A percentile compares a stretch with the other conserved stretches of the same genome.
phyloP scores from a whole-genome alignment of 495 filamentous ascomycete species.

The Thozetella sp. region DNA sequence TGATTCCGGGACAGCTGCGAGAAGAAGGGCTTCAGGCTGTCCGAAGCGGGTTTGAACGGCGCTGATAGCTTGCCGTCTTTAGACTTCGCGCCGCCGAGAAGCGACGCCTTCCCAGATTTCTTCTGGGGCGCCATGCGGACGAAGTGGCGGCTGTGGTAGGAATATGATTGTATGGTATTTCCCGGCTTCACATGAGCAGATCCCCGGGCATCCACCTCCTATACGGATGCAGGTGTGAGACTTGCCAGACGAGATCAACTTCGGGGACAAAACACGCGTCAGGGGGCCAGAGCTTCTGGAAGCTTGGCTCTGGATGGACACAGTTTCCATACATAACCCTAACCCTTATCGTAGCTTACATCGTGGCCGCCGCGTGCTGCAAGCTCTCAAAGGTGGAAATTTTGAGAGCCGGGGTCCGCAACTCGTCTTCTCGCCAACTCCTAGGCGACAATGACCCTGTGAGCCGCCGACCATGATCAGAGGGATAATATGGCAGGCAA shows the following conservation, averaged over 20 bases:
- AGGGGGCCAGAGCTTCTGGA: not conserved
- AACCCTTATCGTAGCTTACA: slow-evolving; percentile 11
- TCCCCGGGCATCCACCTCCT: no score
- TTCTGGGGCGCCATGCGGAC: slow-evolving; percentile 21
- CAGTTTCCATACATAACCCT: slow-evolving; percentile 7
- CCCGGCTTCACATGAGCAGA: not conserved
- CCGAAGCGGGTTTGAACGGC: slow-evolving; percentile 66
- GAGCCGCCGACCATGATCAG: slow-evolving; percentile 25
- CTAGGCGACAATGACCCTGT: not conserved
- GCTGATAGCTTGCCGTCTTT: slow-evolving; percentile 36
- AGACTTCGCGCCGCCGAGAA: not conserved
- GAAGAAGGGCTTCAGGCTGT: slow-evolving; percentile 61
- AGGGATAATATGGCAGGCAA: slow-evolving; percentile 32
- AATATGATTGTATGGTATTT: not conserved
- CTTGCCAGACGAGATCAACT: no score
- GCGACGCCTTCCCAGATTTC: slow-evolving; percentile 14
- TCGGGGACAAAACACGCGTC: not conserved
- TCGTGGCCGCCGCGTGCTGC: not conserved
- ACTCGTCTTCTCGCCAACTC: not conserved
- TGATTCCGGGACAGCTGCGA: slow-evolving; percentile 58
- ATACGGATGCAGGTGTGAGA: no score
- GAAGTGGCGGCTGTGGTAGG: not conserved
- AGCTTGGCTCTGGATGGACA: not conserved
- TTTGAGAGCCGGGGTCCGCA: slow-evolving; percentile 12
- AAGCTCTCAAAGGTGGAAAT: slow-evolving; percentile 15